phyloP scores from a whole-genome alignment of 805 yeast species.

The Saturnispora dispora region DNA sequence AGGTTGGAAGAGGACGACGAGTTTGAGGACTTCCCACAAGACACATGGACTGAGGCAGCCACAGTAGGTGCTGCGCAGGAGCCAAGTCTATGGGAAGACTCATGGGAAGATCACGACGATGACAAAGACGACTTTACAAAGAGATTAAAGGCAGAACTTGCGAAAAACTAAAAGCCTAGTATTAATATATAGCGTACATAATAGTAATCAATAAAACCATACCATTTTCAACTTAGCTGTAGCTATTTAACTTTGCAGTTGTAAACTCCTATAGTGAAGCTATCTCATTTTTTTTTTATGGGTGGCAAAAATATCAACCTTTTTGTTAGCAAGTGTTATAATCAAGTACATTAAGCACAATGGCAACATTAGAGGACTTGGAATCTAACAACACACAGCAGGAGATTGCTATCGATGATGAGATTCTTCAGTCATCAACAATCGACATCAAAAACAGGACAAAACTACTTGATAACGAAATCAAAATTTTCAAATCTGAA shows the following conservation, averaged over 20 bases:
- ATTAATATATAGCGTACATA: neutral
- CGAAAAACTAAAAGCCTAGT: neutral
- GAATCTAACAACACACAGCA: conserved; percentile 34
- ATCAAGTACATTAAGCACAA: conserved; percentile 19
- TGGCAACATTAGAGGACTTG: conserved; percentile 83
- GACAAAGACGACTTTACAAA: conserved; percentile 75
- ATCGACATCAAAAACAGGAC: conserved; percentile 80
- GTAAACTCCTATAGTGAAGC: neutral
- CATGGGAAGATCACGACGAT: conserved; percentile 94
- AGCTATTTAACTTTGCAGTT: neutral
- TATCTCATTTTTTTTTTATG: neutral
- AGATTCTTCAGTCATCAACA: conserved; percentile 67
- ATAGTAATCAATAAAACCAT: neutral
- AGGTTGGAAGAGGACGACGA: conserved; percentile 93
- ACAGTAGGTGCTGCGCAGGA: conserved; percentile 43
- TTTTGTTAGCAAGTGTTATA: neutral
- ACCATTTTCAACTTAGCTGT: neutral
- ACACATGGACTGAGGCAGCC: conserved; percentile 64
- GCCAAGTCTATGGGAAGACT: conserved; percentile 84
- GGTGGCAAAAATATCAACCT: neutral
- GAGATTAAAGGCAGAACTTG: conserved; percentile 45
- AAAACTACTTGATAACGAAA: conserved; percentile 84
- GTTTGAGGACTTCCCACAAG: conserved; percentile 93
- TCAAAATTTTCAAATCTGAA: conserved; percentile 90
- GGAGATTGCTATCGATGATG: conserved; percentile 66